Base-by-base conservation (phyloP, 2,329 filamentous ascomycete species). In the Stagonosporopsis rhizophila region DNA sequence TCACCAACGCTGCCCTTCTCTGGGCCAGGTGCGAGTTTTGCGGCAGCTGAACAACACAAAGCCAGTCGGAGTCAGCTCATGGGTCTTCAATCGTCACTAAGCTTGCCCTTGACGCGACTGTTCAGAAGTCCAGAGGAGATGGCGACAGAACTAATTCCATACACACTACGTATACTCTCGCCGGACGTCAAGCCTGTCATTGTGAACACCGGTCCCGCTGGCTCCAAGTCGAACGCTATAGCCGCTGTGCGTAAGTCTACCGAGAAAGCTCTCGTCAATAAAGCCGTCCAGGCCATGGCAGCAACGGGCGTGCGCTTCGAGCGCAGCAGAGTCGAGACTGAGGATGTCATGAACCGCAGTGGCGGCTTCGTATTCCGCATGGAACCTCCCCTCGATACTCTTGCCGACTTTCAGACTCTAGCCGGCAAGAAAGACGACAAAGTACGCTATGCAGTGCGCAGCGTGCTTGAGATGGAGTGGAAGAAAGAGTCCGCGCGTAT, bases 171-270 rank as follows among this genome's bases (percentile, higher is more conserved):
- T 34, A 89, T 99, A 74, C 82, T 99, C 19, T 89, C 91, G 0
- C 95, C 95, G 0, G 90, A 94, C 56, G 88, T 99, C 40, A 96
- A 95, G 72, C 95, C 95, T 0, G 91, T 98, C 3, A 84, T 97
- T 8, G 87, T 98, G 1, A 85, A 87, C n/a, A 87, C 87, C 3
- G 75, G 72, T 35, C 66, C 75, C 39, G 64, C 72, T 28, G 77
- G 76, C 19, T 74, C 75, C 34, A 75, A 71, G 37, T 73, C 71
- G 0, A 61, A 64, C 3, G 84, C 87, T 8, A 88, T 88, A 6
- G 94, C 94, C 0, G 96, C 91, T 64, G 94, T 99, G 1, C 87
- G 95, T 35, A 94, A 91, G 72, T 92, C 96, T 34, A 85, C 83
- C 1, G 95, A 99, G 72, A 92, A 92, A 66, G 80, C 78, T 12